Percentiles rank a stretch among this genome's conserved stretches.
Evolutionary conservation across 2,329 filamentous ascomycete genomes (phyloP).

Genomic region (Plenodomus lindquistii): DNA sequence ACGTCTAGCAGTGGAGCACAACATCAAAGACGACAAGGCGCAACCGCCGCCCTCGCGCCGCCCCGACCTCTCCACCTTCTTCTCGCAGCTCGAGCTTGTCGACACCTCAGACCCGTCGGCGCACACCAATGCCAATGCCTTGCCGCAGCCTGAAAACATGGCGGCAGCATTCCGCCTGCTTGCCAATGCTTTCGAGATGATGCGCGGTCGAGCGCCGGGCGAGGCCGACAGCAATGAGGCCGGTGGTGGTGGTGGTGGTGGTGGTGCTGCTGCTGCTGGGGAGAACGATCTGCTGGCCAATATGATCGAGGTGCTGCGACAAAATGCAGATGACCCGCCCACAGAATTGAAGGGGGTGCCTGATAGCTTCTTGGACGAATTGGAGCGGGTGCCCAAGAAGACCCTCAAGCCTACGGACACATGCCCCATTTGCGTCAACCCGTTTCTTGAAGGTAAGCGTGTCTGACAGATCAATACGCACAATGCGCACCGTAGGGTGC

Average conservation of each 20-base stretch:
- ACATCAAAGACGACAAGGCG: constrained; percentile 46
- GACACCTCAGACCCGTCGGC: constrained; percentile 56
- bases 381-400: constrained; percentile 63
- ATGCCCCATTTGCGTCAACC: constrained; percentile 65
- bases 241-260: constrained; percentile 22
- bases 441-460: constrained; percentile 60
- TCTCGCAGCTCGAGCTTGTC: constrained; percentile 63
- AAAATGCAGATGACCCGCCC: constrained; percentile 62
- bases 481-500: background rate
- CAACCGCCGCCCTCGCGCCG: constrained; percentile 52
- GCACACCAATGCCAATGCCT: constrained; percentile 60
- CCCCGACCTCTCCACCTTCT: constrained; percentile 68
- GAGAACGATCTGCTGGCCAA: constrained; percentile 52
- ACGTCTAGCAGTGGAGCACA: constrained; percentile 53
- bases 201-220: constrained; percentile 51
- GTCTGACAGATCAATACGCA: constrained; percentile 8
- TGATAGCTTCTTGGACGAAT: constrained; percentile 63
- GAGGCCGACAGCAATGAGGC: constrained; percentile 8
- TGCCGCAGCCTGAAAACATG: constrained; percentile 64
- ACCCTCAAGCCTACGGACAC: constrained; percentile 56
- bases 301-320: constrained; percentile 61
- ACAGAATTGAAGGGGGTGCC: constrained; percentile 63
- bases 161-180: constrained; percentile 63
- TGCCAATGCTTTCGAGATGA: constrained; percentile 63
- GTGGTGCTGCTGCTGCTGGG: constrained; percentile 20